phyloP scores from a whole-genome alignment of 257 asterid species.

The Fraxinus excelsior region DNA sequence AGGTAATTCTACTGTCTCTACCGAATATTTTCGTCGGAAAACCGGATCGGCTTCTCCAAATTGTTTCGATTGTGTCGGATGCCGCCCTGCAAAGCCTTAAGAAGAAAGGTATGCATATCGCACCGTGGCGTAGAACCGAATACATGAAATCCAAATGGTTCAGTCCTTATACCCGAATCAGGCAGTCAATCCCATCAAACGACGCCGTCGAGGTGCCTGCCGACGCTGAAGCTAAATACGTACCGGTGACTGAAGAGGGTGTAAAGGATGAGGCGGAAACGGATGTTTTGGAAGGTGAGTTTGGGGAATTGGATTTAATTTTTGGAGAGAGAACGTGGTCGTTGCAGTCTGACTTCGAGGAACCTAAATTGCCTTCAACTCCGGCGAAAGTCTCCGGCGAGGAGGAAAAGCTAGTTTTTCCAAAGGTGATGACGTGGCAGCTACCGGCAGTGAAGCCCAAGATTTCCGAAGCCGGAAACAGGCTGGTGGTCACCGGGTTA shows the following conservation, averaged over 20 bases:
- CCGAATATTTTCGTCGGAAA: slow-evolving; percentile 84
- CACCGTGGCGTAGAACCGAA: slow-evolving; percentile 94
- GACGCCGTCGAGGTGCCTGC: slow-evolving; percentile 20
- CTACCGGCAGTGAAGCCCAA: slow-evolving; percentile 72
- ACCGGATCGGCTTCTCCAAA: slow-evolving; percentile 73
- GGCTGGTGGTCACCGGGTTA: slow-evolving; percentile 73
- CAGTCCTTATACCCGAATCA: slow-evolving; percentile 55
- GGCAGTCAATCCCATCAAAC: slow-evolving; percentile 23
- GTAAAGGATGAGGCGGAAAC: slow-evolving; percentile 29
- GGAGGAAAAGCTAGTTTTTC: slow-evolving; percentile 19
- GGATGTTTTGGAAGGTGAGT: slow-evolving; percentile 38
- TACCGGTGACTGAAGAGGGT: slow-evolving; percentile 14
- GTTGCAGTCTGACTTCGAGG: slow-evolving; percentile 12
- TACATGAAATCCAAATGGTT: slow-evolving; percentile 86
- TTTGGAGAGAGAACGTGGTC: slow-evolving; percentile 48
- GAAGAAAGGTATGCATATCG: slow-evolving; percentile 92
- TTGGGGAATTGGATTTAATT: slow-evolving; percentile 63
- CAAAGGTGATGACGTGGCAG: slow-evolving; percentile 59
- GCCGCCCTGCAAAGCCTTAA: slow-evolving; percentile 77
- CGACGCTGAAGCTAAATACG: slow-evolving; percentile 13
- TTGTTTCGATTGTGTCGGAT: slow-evolving; percentile 72
- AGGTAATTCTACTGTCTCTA: slow-evolving; percentile 55
- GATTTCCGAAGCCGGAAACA: slow-evolving; percentile 62
- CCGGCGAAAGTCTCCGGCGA: slow-evolving; percentile 36
- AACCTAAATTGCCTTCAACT: slow-evolving; percentile 24